These are phyloP conservation scores for Ochromonas danica DNA, from an alignment of 108 stramenopile genomes.

Conservation along the genomic window DNA sequence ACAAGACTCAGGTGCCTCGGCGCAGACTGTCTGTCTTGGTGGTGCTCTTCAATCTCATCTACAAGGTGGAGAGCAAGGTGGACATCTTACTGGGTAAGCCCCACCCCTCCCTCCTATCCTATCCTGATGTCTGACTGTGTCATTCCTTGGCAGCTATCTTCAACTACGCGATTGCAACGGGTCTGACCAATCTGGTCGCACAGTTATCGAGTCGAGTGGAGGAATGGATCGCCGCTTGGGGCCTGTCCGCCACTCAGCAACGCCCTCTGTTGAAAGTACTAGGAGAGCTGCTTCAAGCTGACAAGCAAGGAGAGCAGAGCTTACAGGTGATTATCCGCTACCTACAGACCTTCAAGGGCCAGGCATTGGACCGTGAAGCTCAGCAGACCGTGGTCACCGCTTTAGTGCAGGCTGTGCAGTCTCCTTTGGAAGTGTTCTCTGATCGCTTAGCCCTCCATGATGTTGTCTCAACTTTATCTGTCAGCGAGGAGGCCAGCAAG, in stretches of 20 bases:
- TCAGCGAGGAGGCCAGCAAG: not conserved
- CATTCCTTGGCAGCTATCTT: slow-evolving; percentile 13
- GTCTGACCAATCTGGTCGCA: not conserved
- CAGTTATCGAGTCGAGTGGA: not conserved
- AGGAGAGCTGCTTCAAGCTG: not conserved
- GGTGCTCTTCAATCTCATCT: slow-evolving; percentile 4
- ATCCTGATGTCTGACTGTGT: not conserved
- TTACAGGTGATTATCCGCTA: not conserved
- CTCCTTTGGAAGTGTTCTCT: not conserved
- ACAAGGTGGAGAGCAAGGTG: not conserved
- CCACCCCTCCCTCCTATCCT: not conserved
- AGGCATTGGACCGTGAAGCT: not conserved
- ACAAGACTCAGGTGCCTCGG: not conserved
- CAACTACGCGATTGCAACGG: not conserved
- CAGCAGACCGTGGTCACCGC: not conserved
- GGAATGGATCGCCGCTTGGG: slow-evolving; percentile 6
- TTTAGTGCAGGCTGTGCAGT: slow-evolving; percentile 1
- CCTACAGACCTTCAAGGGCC: not conserved
- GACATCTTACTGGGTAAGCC: slow-evolving; percentile 18
- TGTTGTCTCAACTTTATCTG: not conserved
- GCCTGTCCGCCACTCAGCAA: not conserved
- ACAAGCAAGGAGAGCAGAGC: not conserved
- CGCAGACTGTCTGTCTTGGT: not conserved
- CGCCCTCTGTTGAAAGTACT: not conserved
- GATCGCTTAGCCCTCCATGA: not conserved